These are phyloP conservation scores for Teunomyces aglyptinius DNA, from an alignment of 805 yeast genomes.

Conservation along the genomic window DNA sequence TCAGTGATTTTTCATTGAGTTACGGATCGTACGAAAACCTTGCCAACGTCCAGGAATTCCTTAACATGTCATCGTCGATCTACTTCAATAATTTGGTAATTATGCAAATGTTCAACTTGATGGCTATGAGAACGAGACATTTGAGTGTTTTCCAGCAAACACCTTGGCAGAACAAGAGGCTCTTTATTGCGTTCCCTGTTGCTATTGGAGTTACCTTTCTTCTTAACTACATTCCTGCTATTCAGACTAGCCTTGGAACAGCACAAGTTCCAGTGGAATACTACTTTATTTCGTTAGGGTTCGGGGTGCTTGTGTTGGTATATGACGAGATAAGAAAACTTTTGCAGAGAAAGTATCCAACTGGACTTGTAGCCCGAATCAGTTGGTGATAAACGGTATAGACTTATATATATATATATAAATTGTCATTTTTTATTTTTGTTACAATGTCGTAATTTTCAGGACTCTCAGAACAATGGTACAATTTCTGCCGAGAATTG, in stretches of 20 bases:
- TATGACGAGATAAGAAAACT: constrained; percentile 46
- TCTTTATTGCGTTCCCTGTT: constrained; percentile 33
- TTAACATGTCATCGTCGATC: constrained; percentile 39
- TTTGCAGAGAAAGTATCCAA: constrained; percentile 35
- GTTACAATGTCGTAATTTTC: not conserved
- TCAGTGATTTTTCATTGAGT: constrained; percentile 31
- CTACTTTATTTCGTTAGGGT: constrained; percentile 45
- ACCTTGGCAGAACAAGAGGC: constrained; percentile 33
- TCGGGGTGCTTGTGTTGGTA: constrained; percentile 38
- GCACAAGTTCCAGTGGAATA: constrained; percentile 43
- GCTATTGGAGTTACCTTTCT: constrained; percentile 39
- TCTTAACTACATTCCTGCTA: constrained; percentile 42
- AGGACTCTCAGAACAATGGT: too few species aligned
- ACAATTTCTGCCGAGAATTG: too few species aligned
- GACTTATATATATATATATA: not conserved
- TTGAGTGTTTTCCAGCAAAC: constrained; percentile 42
- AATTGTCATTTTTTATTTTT: not conserved
- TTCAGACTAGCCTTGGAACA: constrained; percentile 35
- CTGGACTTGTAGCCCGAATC: constrained; percentile 32
- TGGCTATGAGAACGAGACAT: constrained; percentile 43
- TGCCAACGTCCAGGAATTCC: constrained; percentile 20
- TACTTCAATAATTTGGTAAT: constrained; percentile 48
- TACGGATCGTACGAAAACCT: constrained; percentile 30
- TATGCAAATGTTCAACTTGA: constrained; percentile 45
- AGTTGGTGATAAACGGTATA: too few species aligned